Evolutionary conservation across 345 rosid species (phyloP).

Genomic region (Rubroshorea leprosula): DNA sequence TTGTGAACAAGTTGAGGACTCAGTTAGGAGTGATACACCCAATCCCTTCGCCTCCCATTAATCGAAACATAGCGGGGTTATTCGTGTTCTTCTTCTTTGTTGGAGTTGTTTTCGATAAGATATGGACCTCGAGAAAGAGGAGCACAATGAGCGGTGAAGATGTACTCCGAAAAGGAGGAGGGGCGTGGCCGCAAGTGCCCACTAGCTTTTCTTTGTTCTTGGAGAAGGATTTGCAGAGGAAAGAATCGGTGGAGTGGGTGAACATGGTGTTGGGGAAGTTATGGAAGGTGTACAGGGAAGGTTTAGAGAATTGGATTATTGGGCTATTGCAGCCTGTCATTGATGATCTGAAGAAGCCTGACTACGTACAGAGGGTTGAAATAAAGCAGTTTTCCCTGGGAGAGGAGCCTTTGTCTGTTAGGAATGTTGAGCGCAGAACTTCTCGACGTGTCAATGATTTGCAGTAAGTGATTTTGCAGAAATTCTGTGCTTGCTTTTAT

Average conservation of each 20-base stretch:
- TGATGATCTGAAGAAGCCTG: conserved; percentile 88
- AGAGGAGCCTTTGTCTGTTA: conserved; percentile 88
- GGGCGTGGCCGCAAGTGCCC: conserved; percentile 80
- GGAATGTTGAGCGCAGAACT: conserved; percentile 92
- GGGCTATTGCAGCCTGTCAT: conserved; percentile 97
- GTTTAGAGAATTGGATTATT: conserved; percentile 82
- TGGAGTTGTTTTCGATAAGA: conserved; percentile 82
- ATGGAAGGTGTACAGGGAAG: conserved; percentile 94
- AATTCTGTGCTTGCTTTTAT: neutral
- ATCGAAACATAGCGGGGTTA: conserved; percentile 52
- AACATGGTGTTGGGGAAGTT: conserved; percentile 96
- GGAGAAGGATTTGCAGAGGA: conserved; percentile 95
- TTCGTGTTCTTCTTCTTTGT: conserved; percentile 87
- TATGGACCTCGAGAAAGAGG: conserved; percentile 72
- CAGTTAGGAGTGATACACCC: conserved; percentile 88
- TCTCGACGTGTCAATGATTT: conserved; percentile 90
- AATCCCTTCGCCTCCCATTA: conserved; percentile 82
- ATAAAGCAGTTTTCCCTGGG: conserved; percentile 93
- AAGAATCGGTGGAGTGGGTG: conserved; percentile 99
- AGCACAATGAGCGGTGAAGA: conserved; percentile 21
- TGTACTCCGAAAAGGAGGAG: conserved; percentile 25
- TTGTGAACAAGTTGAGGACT: conserved; percentile 82
- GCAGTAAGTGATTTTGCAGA: conserved; percentile 50
- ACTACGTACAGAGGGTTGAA: conserved; percentile 86
- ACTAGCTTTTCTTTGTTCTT: conserved; percentile 71